A percentile compares a stretch with the other conserved stretches of the same genome.
Evolutionary conservation across 148 eudicot genomes (phyloP).

Genomic region (Vaccinium corymbosum): DNA sequence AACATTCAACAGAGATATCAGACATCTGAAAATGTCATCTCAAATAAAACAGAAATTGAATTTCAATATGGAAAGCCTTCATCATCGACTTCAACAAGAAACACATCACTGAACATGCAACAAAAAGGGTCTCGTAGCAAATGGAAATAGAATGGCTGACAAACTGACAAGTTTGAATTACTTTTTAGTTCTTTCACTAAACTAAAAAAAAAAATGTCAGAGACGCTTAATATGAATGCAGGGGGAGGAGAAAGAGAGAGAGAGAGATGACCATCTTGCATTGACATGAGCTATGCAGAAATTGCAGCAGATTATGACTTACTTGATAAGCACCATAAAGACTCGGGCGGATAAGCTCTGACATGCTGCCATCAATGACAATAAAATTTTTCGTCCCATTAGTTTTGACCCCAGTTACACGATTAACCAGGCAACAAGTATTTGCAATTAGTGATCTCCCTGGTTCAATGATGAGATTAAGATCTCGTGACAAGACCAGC

Average conservation of each 20-base stretch:
- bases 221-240: background rate
- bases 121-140: background rate
- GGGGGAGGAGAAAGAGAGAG: too few species aligned
- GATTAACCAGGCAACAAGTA: conserved; percentile 89
- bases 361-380: conserved; percentile 96
- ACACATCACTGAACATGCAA: background rate
- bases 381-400: conserved; percentile 87
- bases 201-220: background rate
- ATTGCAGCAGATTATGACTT: conserved; percentile 10
- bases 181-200: background rate
- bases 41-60: background rate
- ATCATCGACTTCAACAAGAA: too few species aligned
- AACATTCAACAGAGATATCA: background rate
- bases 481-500: conserved; percentile 40
- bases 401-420: conserved; percentile 93
- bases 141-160: background rate
- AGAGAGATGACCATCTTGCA: too few species aligned
- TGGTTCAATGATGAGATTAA: too few species aligned
- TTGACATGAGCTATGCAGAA: background rate
- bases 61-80: background rate
- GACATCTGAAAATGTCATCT: background rate
- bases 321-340: conserved; percentile 94
- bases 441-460: conserved; percentile 9
- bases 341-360: conserved; percentile 34
- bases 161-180: background rate